phyloP scores from a whole-genome alignment of 129 eudicot species.

The Silybum marianum region DNA sequence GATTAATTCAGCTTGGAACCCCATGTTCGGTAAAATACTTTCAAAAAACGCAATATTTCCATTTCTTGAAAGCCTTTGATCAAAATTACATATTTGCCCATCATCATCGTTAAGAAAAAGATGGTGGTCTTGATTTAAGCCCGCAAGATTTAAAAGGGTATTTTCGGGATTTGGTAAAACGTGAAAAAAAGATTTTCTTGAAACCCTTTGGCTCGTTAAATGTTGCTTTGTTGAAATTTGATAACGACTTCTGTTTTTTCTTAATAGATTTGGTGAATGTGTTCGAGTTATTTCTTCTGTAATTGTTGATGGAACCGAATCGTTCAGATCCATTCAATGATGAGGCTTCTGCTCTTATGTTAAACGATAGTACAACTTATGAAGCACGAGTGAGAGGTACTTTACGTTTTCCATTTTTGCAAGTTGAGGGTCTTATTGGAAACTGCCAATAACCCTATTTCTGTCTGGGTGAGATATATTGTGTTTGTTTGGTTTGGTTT shows the following conservation, averaged over 20 bases:
- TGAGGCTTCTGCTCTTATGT: conserved; percentile 67
- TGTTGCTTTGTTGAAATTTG: neutral
- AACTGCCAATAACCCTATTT: neutral
- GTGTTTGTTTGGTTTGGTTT: neutral
- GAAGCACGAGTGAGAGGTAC: conserved; percentile 77
- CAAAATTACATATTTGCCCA: neutral
- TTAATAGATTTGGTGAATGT: conserved; percentile 66
- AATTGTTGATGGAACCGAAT: conserved; percentile 70
- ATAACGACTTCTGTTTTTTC: neutral
- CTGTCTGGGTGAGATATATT: neutral
- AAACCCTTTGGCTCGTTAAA: too few relatives aligned
- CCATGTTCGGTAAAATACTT: conserved; percentile 65
- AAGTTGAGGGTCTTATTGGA: neutral
- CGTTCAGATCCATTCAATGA: conserved; percentile 69
- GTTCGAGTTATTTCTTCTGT: conserved; percentile 73
- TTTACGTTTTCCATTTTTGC: neutral
- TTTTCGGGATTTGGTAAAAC: neutral
- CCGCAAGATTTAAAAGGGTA: neutral
- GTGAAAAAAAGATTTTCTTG: too few relatives aligned
- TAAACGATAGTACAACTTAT: conserved; percentile 57
- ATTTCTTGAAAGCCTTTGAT: neutral
- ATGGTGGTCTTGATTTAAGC: neutral
- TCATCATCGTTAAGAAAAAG: neutral
- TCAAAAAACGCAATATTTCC: neutral
- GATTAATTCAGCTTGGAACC: conserved; percentile 82